Evolutionary conservation across 179 eudicot genomes (phyloP).

Genomic region (Kewa caespitosa): DNA sequence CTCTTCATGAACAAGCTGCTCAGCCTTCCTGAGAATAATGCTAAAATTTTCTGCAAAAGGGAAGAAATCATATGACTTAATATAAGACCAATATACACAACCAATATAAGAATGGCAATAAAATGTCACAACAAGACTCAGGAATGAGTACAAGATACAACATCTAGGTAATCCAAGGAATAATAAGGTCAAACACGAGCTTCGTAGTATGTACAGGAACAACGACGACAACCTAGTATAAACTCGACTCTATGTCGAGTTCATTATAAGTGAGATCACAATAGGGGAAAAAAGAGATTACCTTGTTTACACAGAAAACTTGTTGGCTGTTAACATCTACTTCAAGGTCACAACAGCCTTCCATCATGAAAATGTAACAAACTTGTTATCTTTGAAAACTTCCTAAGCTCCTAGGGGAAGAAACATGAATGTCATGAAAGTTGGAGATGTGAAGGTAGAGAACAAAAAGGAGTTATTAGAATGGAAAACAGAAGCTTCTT

Average conservation of each 20-base stretch:
- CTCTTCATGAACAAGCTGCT: slow-evolving; percentile 23
- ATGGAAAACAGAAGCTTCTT: slow-evolving; percentile 33
- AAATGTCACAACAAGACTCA: not conserved
- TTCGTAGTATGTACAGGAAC: not conserved
- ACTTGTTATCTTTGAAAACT: not conserved
- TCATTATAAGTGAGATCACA: not conserved
- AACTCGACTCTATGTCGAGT: not conserved
- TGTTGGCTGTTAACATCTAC: slow-evolving; percentile 39
- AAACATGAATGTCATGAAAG: slow-evolving; percentile 11
- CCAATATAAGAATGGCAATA: too few species aligned
- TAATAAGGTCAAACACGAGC: too few species aligned
- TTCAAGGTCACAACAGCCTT: slow-evolving; percentile 30
- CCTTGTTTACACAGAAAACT: slow-evolving; percentile 35
- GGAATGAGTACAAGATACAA: too few species aligned
- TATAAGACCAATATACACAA: not conserved
- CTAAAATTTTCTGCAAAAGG: slow-evolving; percentile 26
- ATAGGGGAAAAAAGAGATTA: not conserved
- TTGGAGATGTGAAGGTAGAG: slow-evolving; percentile 1
- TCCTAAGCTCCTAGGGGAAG: not conserved
- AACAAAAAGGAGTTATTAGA: not conserved
- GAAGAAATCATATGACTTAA: not conserved
- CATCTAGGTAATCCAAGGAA: too few species aligned
- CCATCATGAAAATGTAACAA: slow-evolving; percentile 17
- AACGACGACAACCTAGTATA: not conserved
- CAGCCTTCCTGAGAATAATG: slow-evolving; percentile 22